Percentiles rank a stretch among this genome's conserved stretches.
Conservation (phyloP, 345 rosid species). For the Hypericum perforatum region DNA sequence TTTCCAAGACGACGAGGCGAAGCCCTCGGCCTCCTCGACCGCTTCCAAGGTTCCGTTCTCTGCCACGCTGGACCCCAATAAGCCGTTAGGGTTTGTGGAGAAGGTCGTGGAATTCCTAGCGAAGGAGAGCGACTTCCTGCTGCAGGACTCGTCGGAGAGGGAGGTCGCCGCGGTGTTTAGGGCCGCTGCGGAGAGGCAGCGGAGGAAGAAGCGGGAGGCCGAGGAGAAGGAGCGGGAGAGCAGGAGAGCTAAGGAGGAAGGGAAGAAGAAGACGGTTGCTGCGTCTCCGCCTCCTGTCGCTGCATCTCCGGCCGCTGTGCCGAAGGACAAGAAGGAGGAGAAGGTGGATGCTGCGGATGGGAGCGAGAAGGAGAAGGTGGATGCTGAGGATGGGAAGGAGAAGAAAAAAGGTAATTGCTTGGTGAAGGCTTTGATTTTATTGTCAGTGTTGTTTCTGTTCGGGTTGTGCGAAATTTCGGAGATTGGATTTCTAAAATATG, state of each 20-base stretch:
- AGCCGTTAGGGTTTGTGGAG: slow-evolving; percentile 62
- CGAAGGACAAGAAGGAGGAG: slow-evolving; percentile 2
- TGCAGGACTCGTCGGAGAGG: slow-evolving; percentile 45
- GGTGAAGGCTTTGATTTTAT: not conserved
- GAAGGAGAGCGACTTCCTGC: slow-evolving; percentile 57
- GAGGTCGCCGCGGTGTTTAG: slow-evolving; percentile 48
- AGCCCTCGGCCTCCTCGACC: slow-evolving; percentile 11
- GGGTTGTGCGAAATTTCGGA: too few species aligned
- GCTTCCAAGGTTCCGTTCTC: slow-evolving; percentile 24
- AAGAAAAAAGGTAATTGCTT: slow-evolving; percentile 4
- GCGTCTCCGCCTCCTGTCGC: too few species aligned
- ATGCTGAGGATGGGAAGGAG: slow-evolving; percentile 2
- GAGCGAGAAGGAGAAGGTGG: slow-evolving; percentile 8
- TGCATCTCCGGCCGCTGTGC: slow-evolving; percentile 12
- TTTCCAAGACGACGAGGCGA: slow-evolving; percentile 43
- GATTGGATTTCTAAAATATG: too few species aligned
- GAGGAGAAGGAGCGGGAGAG: slow-evolving; percentile 19
- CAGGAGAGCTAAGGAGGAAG: slow-evolving; percentile 26
- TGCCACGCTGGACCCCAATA: slow-evolving; percentile 48
- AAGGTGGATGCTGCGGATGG: not conserved
- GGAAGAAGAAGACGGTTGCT: slow-evolving; percentile 13
- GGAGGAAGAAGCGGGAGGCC: slow-evolving; percentile 24
- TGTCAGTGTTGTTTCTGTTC: not conserved
- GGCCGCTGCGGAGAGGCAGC: slow-evolving; percentile 39
- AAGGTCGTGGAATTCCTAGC: slow-evolving; percentile 59